These are phyloP conservation scores for Coniosporium tulheliwenetii DNA, from an alignment of 2,329 filamentous ascomycete genomes.

Conservation along the genomic window DNA sequence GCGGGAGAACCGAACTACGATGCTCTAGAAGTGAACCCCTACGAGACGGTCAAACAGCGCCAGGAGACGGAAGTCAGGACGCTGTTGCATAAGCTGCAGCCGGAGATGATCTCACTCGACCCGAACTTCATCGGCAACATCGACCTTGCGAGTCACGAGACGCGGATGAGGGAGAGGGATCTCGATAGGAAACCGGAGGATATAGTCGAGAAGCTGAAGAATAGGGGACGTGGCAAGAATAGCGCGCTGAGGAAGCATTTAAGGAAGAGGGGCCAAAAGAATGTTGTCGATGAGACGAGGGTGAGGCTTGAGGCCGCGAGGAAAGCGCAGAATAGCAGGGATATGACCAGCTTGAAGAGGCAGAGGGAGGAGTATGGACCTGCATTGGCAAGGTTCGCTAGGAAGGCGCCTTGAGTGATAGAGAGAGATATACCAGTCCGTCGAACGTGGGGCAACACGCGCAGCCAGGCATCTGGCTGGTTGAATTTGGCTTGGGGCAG, in stretches of 20 bases:
- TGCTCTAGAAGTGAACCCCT: constrained; percentile 83
- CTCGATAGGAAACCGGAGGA: constrained; percentile 55
- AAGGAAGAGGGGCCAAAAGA: constrained; percentile 81
- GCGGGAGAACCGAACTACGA: constrained; percentile 97
- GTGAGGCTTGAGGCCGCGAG: constrained; percentile 72
- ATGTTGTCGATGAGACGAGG: constrained; percentile 91
- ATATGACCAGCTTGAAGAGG: constrained; percentile 49
- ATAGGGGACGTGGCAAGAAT: constrained; percentile 78
- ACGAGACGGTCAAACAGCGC: constrained; percentile 82
- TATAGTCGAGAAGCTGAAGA: constrained; percentile 45
- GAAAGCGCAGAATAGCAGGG: constrained; percentile 50
- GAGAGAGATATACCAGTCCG: too few species aligned
- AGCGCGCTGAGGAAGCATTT: constrained; percentile 76
- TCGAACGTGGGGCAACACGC: too few species aligned
- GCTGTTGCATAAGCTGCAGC: constrained; percentile 84
- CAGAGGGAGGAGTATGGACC: constrained; percentile 68
- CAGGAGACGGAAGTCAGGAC: constrained; percentile 83
- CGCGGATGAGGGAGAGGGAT: constrained; percentile 62
- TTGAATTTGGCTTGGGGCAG: too few species aligned
- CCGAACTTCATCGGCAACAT: constrained; percentile 83
- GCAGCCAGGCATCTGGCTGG: too few species aligned
- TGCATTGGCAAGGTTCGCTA: constrained; percentile 70
- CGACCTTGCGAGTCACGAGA: constrained; percentile 64
- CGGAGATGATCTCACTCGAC: constrained; percentile 92
- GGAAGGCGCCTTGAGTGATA: constrained; percentile 31